These are phyloP conservation scores for Emmonsia crescens DNA, from an alignment of 2,329 filamentous ascomycete species.

Conservation along the genomic window DNA sequence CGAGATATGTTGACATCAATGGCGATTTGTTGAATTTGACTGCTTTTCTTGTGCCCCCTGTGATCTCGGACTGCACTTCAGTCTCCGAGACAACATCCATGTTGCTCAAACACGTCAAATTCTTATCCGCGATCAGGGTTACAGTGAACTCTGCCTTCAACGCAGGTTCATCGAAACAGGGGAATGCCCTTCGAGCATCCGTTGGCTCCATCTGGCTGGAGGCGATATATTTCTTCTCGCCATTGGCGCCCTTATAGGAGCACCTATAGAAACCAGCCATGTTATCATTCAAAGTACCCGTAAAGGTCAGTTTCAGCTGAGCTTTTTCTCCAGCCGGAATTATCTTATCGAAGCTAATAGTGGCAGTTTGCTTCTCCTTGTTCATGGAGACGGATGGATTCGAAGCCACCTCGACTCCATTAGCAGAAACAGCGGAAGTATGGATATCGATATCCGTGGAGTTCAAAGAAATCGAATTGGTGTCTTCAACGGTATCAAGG, in stretches of 20 bases:
- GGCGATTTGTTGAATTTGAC: constrained; percentile 90
- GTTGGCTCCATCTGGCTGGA: constrained; percentile 96
- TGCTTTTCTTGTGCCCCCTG: constrained; percentile 60
- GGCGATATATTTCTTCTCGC: constrained; percentile 69
- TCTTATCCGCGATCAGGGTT: constrained; percentile 80
- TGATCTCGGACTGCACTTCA: constrained; percentile 55
- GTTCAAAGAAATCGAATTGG: constrained; percentile 76
- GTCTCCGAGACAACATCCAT: constrained; percentile 85
- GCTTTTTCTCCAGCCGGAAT: constrained; percentile 67
- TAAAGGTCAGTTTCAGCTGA: constrained; percentile 66
- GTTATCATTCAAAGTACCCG: constrained; percentile 74
- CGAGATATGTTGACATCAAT: constrained; percentile 88
- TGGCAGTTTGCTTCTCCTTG: constrained; percentile 70
- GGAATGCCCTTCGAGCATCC: constrained; percentile 83
- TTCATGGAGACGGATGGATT: constrained; percentile 61
- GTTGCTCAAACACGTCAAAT: constrained; percentile 86
- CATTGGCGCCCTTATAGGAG: constrained; percentile 75
- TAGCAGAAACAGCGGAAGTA: constrained; percentile 54
- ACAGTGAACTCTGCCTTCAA: constrained; percentile 89
- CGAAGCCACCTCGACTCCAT: constrained; percentile 48
- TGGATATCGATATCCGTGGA: constrained; percentile 77
- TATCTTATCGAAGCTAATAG: constrained; percentile 63
- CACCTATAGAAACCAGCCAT: constrained; percentile 98
- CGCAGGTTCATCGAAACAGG: constrained; percentile 91
- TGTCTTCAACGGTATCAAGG: constrained; percentile 74